A percentile compares a stretch with the other conserved stretches of the same genome.
Evolutionary conservation across 768 basidiomycete genomes (phyloP).

Genomic region (Lactarius sanguifluus): DNA sequence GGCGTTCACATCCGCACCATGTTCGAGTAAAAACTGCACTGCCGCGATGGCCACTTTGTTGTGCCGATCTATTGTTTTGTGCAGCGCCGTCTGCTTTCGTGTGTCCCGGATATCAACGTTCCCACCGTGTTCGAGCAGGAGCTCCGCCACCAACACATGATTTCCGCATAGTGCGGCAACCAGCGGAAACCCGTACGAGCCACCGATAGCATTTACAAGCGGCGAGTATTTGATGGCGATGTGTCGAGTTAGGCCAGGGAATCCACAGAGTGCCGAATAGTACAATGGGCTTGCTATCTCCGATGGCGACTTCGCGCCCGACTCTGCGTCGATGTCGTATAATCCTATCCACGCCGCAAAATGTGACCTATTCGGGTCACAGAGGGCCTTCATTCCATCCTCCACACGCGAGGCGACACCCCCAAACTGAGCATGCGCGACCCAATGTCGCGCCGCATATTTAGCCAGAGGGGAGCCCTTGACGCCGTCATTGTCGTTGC

Average conservation of each 20-base stretch:
- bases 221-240: neutral
- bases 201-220: neutral
- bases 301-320: neutral
- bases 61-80: neutral
- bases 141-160: neutral
- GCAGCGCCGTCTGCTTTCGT: neutral
- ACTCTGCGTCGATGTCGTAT: neutral
- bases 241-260: neutral
- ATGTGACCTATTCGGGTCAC: neutral
- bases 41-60: neutral
- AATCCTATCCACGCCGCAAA: neutral
- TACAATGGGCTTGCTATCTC: slow-evolving; percentile 1
- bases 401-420: neutral
- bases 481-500: neutral
- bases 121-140: neutral
- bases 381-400: neutral
- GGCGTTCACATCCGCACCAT: neutral
- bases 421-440: neutral
- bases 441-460: slow-evolving; percentile 1
- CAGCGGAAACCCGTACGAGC: neutral
- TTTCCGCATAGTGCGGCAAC: neutral
- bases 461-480: neutral
- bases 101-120: neutral
- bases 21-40: neutral
- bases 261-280: slow-evolving; percentile 12